Evolutionary conservation across 2,329 filamentous ascomycete genomes (phyloP), one percentile per base, ranked within the genome.

Genomic region (Cercospora sp.): DNA sequence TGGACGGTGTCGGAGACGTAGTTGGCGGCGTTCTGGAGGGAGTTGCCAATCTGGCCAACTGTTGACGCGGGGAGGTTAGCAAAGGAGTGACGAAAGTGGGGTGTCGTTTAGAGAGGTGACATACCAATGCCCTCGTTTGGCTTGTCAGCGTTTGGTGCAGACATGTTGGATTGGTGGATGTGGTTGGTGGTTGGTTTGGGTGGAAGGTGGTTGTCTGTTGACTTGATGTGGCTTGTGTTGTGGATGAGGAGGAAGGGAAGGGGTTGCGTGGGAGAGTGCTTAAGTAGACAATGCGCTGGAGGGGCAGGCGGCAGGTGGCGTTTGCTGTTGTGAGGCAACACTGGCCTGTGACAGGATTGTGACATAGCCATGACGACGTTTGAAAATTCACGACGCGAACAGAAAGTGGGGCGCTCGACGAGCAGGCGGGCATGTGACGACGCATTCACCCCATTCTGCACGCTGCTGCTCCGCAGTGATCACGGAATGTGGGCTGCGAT

Each of bases 1-100:
- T 89, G 84, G 78, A 88, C 80, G 75, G 83, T 82, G 84, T 90
- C 89, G 73, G 86, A 81, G 81, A 90, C 87, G 86, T 90, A 90
- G 86, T 89, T 90, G 82, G 82, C 87, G 77, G 85, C 85, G 82
- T 89, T 87, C 60, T 67, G 61, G 71, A 78, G 72, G 59, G 76
- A 77, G 78, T 80, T 80, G 77, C 72, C 69, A 73, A 75, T 72
- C 76, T 80, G 77, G 74, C 79, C 79, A 75, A 81, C 55, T 59
- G 30, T 36, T 10, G 55, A 36, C 28, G 9, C 16, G n/a, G 23
- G 6, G 28, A 10, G 20, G 55, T 59, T 13, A 59, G 55, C 3
- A 23, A 36, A 23, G 55, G 30, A 16, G 18, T 18, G 55, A 33
- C 16, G 26, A 31, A 36, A 31, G 31, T 20, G 55, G n/a, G n/a